A percentile compares a stretch with the other conserved stretches of the same genome.
Evolutionary conservation across 495 filamentous ascomycete species (phyloP).

Genomic region (Tuber brumale): DNA sequence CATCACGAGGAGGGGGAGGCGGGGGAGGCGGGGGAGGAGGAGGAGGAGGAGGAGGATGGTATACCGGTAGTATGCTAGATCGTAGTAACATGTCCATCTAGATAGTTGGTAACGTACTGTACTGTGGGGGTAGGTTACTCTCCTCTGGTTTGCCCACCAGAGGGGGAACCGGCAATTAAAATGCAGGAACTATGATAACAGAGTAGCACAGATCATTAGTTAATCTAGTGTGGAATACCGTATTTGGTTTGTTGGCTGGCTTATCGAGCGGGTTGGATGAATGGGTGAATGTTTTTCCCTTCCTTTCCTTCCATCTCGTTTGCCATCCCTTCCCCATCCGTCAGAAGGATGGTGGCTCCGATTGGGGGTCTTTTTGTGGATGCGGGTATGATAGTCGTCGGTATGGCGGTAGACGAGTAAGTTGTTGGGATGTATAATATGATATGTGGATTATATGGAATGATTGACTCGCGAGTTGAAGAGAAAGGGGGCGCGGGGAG

Average conservation of each 20-base stretch:
- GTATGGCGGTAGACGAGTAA: not conserved
- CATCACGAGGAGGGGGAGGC: not conserved
- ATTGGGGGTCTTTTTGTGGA: not conserved
- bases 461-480: not conserved
- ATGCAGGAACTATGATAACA: not conserved
- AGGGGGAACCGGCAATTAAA: not conserved
- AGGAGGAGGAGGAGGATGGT: not conserved
- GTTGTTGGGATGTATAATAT: not conserved
- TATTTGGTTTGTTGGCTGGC: not conserved
- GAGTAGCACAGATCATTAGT: not conserved
- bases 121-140: not conserved
- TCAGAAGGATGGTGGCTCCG: not conserved
- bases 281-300: not conserved
- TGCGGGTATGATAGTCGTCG: not conserved
- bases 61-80: not conserved
- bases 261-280: constrained; percentile 2
- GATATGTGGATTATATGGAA: not conserved
- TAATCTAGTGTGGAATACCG: not conserved
- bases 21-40: too few relatives aligned
- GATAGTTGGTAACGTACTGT: not conserved
- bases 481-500: not conserved
- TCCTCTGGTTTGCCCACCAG: not conserved
- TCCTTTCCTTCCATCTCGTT: not conserved
- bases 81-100: not conserved
- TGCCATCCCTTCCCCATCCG: not conserved